Evolutionary conservation across 257 asterid genomes (phyloP), one percentile per base, ranked within the genome.

Genomic region (Anisodus tanguticus): DNA sequence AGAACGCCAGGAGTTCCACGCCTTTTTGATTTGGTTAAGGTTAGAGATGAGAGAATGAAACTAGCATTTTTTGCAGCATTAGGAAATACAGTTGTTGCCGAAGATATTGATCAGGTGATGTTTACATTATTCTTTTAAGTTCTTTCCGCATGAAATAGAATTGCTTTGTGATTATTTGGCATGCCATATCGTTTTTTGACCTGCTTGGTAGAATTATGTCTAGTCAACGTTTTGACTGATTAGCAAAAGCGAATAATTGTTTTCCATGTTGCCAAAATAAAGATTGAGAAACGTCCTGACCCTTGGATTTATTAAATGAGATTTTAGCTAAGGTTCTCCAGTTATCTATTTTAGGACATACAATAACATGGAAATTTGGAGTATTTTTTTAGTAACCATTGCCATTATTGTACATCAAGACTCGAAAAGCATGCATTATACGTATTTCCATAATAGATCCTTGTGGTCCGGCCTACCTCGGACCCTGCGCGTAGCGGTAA

Each of bases 1-100:
- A 94, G 85, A 85, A 88, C 97, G 3, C 97, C 98, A 8, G 95
- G 91, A 71, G 96, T 90, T 82, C 96, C 93, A 35, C 98, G 98
- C 78, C 93, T 97, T 41, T 97, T 93, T 91, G 99, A 97, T 91
- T 89, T 97, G 91, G 88, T 97, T 63, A 91, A 90, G 86, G 97
- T 97, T 81, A 92, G 91, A 88, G 97, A 93, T 92, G 99, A 95
- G 89, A 90, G 91, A 85, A 93, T 97, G 92, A 97, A 91, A 86
- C 97, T 90, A 84, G 99, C 98, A 26, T 97, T 97, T 84, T 97
- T 82, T 87, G 97, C 98, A 15, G 94, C 95, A 82, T 35, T 95
- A 64, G 92, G 93, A 86, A 93, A 93, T 88, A 97, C 99, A 35
- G 83, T 97, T 85, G 91, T 97, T 15, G 98, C 95, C 47, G 85